Percentiles rank a stretch among this genome's conserved stretches.
Conservation (phyloP, 1,284 basidiomycete genomes). For the Chalciporus sp. region DNA sequence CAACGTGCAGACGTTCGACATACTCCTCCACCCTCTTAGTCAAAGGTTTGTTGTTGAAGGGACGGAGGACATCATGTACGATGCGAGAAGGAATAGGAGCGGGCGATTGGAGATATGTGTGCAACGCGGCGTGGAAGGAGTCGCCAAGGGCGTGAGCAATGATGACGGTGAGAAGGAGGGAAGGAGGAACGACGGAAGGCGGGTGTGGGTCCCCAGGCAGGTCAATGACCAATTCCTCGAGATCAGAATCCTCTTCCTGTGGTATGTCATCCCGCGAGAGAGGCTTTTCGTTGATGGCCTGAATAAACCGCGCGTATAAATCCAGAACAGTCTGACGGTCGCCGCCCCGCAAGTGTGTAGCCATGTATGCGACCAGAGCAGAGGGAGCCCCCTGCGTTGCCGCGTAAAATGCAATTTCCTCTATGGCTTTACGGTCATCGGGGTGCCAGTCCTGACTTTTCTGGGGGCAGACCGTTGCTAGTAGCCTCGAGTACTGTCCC, state of each 20-base stretch:
- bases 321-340: slow-evolving; percentile 46
- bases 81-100: slow-evolving; percentile 39
- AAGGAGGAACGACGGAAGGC: slow-evolving; percentile 31
- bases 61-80: slow-evolving; percentile 40
- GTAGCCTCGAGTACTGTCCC: slow-evolving; percentile 39
- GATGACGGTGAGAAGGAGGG: slow-evolving; percentile 51
- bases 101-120: slow-evolving; percentile 41
- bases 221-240: slow-evolving; percentile 23
- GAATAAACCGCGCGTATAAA: slow-evolving; percentile 48
- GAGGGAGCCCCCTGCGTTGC: slow-evolving; percentile 43
- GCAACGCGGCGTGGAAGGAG: slow-evolving; percentile 55
- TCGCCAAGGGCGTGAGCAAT: slow-evolving; percentile 61
- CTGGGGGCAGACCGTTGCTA: slow-evolving; percentile 35
- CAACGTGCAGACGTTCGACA: slow-evolving; percentile 48
- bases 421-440: slow-evolving; percentile 35
- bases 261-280: slow-evolving; percentile 15
- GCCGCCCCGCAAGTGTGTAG: slow-evolving; percentile 43
- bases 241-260: slow-evolving; percentile 24
- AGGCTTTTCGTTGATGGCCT: slow-evolving; percentile 27
- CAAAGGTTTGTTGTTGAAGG: slow-evolving; percentile 40
- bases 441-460: slow-evolving; percentile 26
- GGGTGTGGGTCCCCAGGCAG: slow-evolving; percentile 16
- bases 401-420: slow-evolving; percentile 52
- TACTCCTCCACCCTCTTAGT: slow-evolving; percentile 45
- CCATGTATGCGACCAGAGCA: slow-evolving; percentile 54